Evolutionary conservation across 305 asterid genomes (phyloP).

Genomic region (Solanum aculeatissimum): DNA sequence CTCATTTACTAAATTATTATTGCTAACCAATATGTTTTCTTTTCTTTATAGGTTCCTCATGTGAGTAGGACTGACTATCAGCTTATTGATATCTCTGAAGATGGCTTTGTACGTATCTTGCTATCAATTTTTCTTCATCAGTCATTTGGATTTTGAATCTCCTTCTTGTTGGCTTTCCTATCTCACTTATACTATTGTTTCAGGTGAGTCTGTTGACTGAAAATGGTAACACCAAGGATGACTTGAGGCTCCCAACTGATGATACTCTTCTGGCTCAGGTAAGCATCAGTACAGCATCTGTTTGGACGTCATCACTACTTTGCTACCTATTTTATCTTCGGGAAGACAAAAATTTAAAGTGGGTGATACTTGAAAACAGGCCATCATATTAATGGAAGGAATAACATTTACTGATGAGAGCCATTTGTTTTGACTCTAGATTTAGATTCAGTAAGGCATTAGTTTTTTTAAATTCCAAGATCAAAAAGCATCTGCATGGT

Average conservation of each 20-base stretch:
- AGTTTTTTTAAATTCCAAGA: not conserved
- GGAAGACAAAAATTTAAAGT: not conserved
- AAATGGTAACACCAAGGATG: slow-evolving; percentile 15
- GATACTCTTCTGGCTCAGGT: slow-evolving; percentile 8
- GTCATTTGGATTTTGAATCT: not conserved
- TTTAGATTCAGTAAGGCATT: not conserved
- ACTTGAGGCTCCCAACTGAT: slow-evolving; percentile 15
- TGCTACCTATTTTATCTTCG: not conserved
- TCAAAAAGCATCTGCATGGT: not conserved
- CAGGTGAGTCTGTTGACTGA: slow-evolving; percentile 20
- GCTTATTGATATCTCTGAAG: slow-evolving; percentile 14
- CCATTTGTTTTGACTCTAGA: not conserved
- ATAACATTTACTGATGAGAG: not conserved
- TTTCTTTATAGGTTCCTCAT: slow-evolving; percentile 14
- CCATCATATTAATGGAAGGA: not conserved
- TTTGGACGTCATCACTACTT: not conserved
- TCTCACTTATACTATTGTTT: not conserved
- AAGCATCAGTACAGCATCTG: not conserved
- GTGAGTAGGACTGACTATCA: slow-evolving; percentile 16
- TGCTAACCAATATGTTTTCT: not conserved
- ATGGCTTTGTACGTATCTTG: slow-evolving; percentile 11
- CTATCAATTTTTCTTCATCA: not conserved
- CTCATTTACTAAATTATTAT: not conserved
- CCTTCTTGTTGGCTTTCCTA: not conserved
- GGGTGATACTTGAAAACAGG: not conserved